Conservation (phyloP, 345 rosid genomes). For the Brassica rapa region DNA sequence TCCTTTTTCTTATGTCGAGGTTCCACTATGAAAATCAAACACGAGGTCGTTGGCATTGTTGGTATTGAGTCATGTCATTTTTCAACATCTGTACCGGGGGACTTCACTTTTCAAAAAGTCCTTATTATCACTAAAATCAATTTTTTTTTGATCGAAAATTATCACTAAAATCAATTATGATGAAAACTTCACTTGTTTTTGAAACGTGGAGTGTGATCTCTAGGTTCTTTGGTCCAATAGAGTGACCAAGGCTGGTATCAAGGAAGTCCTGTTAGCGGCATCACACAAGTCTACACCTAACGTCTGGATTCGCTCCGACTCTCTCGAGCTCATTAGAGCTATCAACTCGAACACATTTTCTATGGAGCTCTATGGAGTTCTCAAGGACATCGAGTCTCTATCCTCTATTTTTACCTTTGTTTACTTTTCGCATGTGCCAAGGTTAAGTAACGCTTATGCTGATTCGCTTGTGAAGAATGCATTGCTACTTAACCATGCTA, state of each 20-base stretch:
- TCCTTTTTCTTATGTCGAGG: background rate
- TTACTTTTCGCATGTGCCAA: no score
- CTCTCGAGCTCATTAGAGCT: no score
- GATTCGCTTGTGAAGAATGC: no score
- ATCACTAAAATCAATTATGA: background rate
- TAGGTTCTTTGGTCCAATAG: background rate
- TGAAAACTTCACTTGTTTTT: background rate
- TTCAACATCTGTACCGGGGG: conserved; percentile 26
- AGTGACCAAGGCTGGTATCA: background rate
- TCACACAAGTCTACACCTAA: no score
- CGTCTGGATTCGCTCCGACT: no score
- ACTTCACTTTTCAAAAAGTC: conserved; percentile 14
- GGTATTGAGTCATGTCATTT: conserved; percentile 36
- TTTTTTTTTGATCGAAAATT: background rate
- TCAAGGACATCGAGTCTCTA: no score
- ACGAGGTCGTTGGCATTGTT: conserved; percentile 40
- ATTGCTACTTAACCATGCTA: no score
- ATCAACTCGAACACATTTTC: no score
- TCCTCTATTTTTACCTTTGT: no score
- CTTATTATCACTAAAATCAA: background rate
- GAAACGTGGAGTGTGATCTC: background rate
- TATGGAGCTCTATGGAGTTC: no score
- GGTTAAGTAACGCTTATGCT: no score
- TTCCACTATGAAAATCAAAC: conserved; percentile 23
- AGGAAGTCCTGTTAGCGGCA: no score